Percentiles rank a stretch among this genome's conserved stretches.
These are phyloP conservation scores for Dianthus caryophyllus DNA, from an alignment of 148 eudicot genomes.

Conservation along the genomic window DNA sequence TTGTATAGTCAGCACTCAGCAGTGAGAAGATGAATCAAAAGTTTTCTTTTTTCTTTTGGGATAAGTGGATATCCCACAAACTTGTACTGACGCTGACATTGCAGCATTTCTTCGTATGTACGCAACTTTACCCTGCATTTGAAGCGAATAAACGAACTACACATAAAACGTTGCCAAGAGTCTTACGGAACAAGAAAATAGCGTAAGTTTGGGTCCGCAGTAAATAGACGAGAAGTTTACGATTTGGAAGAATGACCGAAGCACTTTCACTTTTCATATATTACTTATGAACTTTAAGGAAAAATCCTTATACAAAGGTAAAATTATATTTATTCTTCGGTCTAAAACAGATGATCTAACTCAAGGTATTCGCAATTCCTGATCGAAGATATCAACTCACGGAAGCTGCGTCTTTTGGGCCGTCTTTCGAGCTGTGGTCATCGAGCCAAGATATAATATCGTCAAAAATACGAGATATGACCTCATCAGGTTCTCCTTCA, in stretches of 20 bases:
- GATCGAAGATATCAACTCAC: conserved; percentile 7
- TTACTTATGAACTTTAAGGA: background rate
- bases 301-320: background rate
- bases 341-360: conserved; percentile 4
- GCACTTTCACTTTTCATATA: background rate
- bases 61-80: background rate
- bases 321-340: background rate
- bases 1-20: too few relatives aligned
- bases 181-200: too few relatives aligned
- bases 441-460: conserved; percentile 92
- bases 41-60: too few relatives aligned
- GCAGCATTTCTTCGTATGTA: too few relatives aligned
- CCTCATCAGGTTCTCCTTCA: conserved; percentile 88
- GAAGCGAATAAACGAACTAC: too few relatives aligned
- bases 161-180: too few relatives aligned
- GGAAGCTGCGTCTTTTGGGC: conserved; percentile 19
- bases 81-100: background rate
- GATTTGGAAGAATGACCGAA: background rate
- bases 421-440: conserved; percentile 36
- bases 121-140: too few relatives aligned
- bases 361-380: background rate
- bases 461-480: conserved; percentile 47
- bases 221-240: background rate
- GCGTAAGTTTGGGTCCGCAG: too few relatives aligned
- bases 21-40: too few relatives aligned